Conservation (phyloP, 2,329 filamentous ascomycete species). For the Penicillium psychrosexuale region DNA sequence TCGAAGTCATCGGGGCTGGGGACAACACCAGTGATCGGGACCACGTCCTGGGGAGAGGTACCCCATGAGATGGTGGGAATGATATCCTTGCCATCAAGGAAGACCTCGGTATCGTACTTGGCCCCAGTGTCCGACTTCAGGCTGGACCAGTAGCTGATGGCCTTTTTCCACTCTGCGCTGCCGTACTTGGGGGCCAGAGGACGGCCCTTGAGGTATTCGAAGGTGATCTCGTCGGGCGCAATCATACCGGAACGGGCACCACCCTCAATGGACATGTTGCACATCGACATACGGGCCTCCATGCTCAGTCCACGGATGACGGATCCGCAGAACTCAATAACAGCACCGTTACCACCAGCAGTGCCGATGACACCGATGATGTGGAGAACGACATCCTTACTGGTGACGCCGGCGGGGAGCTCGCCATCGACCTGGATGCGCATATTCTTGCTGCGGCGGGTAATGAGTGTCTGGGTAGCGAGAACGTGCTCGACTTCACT, state of each 20-base stretch:
- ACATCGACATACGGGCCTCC: conserved; percentile 98
- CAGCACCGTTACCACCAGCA: conserved; percentile 86
- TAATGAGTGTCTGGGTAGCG: conserved; percentile 92
- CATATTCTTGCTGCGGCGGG: conserved; percentile 98
- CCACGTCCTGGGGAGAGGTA: conserved; percentile 90
- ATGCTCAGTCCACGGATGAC: conserved; percentile 87
- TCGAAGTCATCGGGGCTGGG: conserved; percentile 85
- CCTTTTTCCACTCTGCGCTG: conserved; percentile 85
- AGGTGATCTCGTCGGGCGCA: conserved; percentile 88
- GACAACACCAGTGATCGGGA: conserved; percentile 89
- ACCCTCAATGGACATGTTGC: conserved; percentile 98
- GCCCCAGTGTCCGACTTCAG: conserved; percentile 83
- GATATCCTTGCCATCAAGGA: conserved; percentile 90
- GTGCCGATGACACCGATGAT: conserved; percentile 93
- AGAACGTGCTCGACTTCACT: conserved; percentile 98
- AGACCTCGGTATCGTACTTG: conserved; percentile 83
- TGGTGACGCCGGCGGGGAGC: conserved; percentile 84
- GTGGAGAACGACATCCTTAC: conserved; percentile 91
- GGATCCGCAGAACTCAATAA: conserved; percentile 97
- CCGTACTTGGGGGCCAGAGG: conserved; percentile 83
- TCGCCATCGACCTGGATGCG: conserved; percentile 91
- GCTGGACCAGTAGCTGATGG: conserved; percentile 80
- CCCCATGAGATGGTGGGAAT: conserved; percentile 94
- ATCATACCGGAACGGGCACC: conserved; percentile 96
- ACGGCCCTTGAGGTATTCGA: conserved; percentile 89